These are phyloP conservation scores for Acer saccharum DNA, from an alignment of 345 rosid genomes.

Conservation along the genomic window DNA sequence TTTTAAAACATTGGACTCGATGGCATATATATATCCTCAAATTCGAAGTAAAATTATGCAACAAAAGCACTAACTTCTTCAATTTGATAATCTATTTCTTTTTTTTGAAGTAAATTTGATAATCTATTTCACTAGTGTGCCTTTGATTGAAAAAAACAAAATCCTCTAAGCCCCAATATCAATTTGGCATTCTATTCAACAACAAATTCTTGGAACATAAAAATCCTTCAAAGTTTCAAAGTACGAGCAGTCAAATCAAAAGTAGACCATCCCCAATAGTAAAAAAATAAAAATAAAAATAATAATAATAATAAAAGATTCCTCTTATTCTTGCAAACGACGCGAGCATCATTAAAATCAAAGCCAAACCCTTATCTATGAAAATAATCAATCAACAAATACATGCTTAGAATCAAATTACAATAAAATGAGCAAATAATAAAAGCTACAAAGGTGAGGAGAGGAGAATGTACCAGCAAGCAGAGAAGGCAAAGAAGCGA, in stretches of 20 bases:
- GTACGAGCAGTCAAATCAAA: no score
- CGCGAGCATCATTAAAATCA: no score
- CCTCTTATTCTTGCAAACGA: no score
- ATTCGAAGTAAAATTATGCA: background rate
- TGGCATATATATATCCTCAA: background rate
- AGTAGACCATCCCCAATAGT: no score
- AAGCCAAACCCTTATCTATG: no score
- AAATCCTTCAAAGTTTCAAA: background rate
- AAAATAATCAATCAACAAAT: background rate
- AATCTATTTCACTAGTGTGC: no score
- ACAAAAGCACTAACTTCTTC: background rate
- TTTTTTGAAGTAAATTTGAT: no score
- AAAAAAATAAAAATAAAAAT: no score
- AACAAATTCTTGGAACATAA: background rate
- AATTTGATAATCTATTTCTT: background rate
- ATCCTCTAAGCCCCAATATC: background rate
- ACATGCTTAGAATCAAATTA: background rate
- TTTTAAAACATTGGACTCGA: no score
- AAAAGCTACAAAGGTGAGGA: background rate
- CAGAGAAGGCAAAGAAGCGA: conserved; percentile 9
- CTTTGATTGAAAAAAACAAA: background rate
- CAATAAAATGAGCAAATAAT: background rate
- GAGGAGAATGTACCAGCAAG: conserved; percentile 9
- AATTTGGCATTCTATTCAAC: background rate
- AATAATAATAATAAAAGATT: no score